phyloP scores from a whole-genome alignment of 2,329 filamentous ascomycete genomes.

The Botrytis paeoniae region DNA sequence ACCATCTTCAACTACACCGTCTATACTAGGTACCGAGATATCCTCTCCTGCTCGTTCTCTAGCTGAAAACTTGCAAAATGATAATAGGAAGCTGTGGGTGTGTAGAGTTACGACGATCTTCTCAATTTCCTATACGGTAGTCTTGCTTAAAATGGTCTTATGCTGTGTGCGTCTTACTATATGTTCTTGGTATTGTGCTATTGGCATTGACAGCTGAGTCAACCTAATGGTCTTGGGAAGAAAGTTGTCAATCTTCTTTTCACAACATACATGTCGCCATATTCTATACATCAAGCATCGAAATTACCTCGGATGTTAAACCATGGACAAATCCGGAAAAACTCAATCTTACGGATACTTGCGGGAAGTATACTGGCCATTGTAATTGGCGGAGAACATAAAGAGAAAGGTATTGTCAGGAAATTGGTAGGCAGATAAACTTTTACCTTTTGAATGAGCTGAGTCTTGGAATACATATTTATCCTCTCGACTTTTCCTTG shows the following conservation, averaged over 20 bases:
- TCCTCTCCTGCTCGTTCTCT: background rate
- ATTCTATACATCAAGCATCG: background rate
- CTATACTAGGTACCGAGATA: background rate
- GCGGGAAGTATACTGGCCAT: background rate
- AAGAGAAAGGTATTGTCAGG: background rate
- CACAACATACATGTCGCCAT: background rate
- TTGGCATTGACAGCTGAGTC: background rate
- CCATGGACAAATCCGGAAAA: constrained; percentile 5
- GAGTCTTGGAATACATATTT: background rate
- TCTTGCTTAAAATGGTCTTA: background rate
- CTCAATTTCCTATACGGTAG: background rate
- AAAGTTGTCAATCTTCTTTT: background rate
- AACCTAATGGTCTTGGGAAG: background rate
- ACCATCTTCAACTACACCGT: background rate
- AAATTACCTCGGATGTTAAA: background rate
- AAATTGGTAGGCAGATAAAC: background rate
- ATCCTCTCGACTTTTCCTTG: background rate
- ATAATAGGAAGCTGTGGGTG: background rate
- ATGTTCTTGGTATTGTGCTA: constrained; percentile 2
- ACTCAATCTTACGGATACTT: background rate
- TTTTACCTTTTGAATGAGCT: background rate
- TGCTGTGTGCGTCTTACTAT: background rate
- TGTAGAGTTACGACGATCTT: background rate
- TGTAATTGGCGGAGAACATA: constrained; percentile 4
- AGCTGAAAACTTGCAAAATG: background rate